Percentiles rank a stretch among this genome's conserved stretches.
Conservation (phyloP, 2,329 filamentous ascomycete genomes). For the Chaetomium sp. region DNA sequence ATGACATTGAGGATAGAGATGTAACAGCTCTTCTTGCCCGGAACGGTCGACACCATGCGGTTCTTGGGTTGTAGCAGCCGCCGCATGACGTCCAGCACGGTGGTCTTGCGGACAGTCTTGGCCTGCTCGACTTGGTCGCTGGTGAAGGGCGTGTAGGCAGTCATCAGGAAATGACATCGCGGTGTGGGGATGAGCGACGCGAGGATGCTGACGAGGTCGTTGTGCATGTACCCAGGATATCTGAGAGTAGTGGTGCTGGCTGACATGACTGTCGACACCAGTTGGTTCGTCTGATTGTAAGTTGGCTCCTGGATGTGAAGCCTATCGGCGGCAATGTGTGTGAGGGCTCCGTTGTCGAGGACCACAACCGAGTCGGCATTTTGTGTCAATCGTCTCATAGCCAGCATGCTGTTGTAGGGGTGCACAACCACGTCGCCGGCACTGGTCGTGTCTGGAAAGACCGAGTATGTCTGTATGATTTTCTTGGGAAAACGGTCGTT, state of each 20-base stretch:
- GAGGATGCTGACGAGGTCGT: conserved; percentile 95
- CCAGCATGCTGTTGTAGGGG: conserved; percentile 94
- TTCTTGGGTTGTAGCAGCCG: conserved; percentile 96
- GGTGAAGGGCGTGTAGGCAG: conserved; percentile 96
- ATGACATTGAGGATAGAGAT: conserved; percentile 99
- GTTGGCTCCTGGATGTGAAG: conserved; percentile 94
- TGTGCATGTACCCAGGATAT: conserved; percentile 99
- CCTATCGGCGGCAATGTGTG: conserved; percentile 89
- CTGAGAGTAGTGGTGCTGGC: conserved; percentile 94
- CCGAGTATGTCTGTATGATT: conserved; percentile 97
- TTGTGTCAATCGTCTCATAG: conserved; percentile 87
- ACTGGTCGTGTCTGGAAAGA: conserved; percentile 92
- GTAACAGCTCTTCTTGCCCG: conserved; percentile 97
- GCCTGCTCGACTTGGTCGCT: conserved; percentile 95
- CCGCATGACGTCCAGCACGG: conserved; percentile 96
- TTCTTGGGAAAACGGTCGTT: conserved; percentile 99
- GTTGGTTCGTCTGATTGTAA: conserved; percentile 95
- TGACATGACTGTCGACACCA: conserved; percentile 98
- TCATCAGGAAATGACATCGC: conserved; percentile 97
- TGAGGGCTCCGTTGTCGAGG: conserved; percentile 91
- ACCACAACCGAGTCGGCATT: conserved; percentile 98
- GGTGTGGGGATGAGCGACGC: conserved; percentile 95
- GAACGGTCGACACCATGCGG: conserved; percentile 95
- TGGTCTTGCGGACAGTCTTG: conserved; percentile 97
- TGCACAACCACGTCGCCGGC: conserved; percentile 92